Percentiles rank a stretch among this genome's conserved stretches.
phyloP scores from a whole-genome alignment of 164 flowering plant genomes.

The Annona squamosa region DNA sequence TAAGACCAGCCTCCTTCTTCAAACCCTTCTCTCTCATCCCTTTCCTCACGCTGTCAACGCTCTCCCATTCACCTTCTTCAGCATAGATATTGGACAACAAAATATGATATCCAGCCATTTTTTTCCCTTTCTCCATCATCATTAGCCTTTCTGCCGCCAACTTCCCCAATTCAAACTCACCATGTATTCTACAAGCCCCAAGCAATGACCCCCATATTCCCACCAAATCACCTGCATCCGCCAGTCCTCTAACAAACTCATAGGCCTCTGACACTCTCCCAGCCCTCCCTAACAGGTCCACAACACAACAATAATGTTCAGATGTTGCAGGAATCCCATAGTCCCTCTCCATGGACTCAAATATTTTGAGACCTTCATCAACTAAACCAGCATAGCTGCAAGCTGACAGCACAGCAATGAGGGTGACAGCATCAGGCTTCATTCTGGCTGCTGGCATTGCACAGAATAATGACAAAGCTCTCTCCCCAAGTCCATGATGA shows the following conservation, averaged over 20 bases:
- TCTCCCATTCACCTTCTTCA: constrained; percentile 61
- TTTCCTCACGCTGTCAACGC: constrained; percentile 51
- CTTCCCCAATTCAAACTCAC: constrained; percentile 55
- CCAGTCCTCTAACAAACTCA: constrained; percentile 47
- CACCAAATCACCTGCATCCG: constrained; percentile 37
- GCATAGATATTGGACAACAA: constrained; percentile 79
- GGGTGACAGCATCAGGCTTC: constrained; percentile 66
- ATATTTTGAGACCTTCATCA: constrained; percentile 68
- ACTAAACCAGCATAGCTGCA: constrained; percentile 77
- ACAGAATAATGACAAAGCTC: constrained; percentile 52
- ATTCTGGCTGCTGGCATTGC: constrained; percentile 43
- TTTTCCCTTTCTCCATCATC: constrained; percentile 38
- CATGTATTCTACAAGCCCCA: constrained; percentile 66
- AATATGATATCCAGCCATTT: constrained; percentile 59
- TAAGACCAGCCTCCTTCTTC: constrained; percentile 62
- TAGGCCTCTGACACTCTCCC: constrained; percentile 79
- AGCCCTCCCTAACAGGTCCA: constrained; percentile 85
- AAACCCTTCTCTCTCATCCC: constrained; percentile 63
- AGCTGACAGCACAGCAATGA: constrained; percentile 75
- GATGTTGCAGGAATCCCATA: constrained; percentile 40
- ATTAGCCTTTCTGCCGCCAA: constrained; percentile 46
- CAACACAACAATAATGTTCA: constrained; percentile 79
- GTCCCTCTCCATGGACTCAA: constrained; percentile 52
- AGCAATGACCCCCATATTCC: constrained; percentile 90
- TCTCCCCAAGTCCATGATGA: constrained; percentile 76